A percentile compares a stretch with the other conserved stretches of the same genome.
Evolutionary conservation across 805 yeast genomes (phyloP).

Genomic region (Cyberlindnera petersonii): DNA sequence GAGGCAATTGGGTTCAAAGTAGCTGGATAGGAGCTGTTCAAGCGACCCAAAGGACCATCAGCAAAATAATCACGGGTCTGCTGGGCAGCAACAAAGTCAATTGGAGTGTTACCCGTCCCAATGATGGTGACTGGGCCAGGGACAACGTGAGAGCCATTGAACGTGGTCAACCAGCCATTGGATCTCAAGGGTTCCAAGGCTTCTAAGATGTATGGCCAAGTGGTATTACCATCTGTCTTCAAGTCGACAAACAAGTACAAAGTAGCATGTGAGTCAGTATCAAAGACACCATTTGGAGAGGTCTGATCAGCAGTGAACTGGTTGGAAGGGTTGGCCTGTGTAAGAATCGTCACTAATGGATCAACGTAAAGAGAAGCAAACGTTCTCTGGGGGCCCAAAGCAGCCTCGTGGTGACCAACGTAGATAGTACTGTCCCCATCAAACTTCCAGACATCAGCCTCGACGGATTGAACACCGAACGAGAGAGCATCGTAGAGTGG

Average conservation of each 20-base stretch:
- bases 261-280: conserved; percentile 44
- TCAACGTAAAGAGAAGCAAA: conserved; percentile 51
- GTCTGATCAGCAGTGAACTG: conserved; percentile 13
- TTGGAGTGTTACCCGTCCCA: conserved; percentile 68
- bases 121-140: conserved; percentile 61
- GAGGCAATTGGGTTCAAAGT: conserved; percentile 39
- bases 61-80: conserved; percentile 39
- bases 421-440: conserved; percentile 38
- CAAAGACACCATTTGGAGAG: conserved; percentile 39
- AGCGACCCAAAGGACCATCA: conserved; percentile 46
- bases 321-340: conserved; percentile 39
- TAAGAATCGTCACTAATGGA: conserved; percentile 47
- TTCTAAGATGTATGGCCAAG: conserved; percentile 46
- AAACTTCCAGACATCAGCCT: conserved; percentile 60
- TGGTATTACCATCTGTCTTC: conserved; percentile 45
- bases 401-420: conserved; percentile 61
- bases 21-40: conserved; percentile 25
- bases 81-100: conserved; percentile 30
- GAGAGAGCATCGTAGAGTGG: conserved; percentile 57
- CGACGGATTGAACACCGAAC: conserved; percentile 55
- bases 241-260: conserved; percentile 63
- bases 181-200: conserved; percentile 51
- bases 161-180: conserved; percentile 48
- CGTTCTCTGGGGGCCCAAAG: conserved; percentile 44
- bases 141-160: conserved; percentile 32